Base-by-base conservation (phyloP, 2,329 filamentous ascomycete genomes). In the Coniochaeta sp. region DNA sequence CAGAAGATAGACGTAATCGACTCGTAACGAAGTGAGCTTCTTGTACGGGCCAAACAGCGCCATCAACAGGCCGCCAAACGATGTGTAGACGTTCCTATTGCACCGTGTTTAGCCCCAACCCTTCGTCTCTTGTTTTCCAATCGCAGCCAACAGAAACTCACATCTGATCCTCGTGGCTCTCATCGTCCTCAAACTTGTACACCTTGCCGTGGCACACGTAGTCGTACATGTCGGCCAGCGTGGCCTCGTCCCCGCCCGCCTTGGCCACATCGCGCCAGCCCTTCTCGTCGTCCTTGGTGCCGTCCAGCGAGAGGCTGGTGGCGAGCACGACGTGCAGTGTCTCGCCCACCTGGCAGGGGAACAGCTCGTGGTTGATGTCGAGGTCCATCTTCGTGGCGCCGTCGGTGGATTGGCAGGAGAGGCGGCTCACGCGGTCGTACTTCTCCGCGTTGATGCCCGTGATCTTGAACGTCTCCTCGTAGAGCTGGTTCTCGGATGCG, bases 361-460 rank as follows among this genome's bases (percentile, higher is more conserved):
- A 96, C 7, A 99, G 82, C 72, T 99, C 92, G 53, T 83, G 87
- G 76, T 97, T 96, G 71, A 97, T 84, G 72, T 99, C 94, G 55
- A 99, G 87, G 6, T 83, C 85, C 74, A 97, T 85, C 57, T 82
- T 78, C 27, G 87, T 89, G 57, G 82, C 77, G 61, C 80, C 81
- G 71, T 95, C 90, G 59, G 80, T 77, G 22, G 87, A 92, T 49
- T 80, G 87, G 65, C 83, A 91, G 51, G 76, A 82, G 65, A 97
- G 82, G 60, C 94, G 92, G 51, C 89, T 87, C 24, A 96, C 92
- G 58, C 92, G 89, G 74, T 97, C 94, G 72, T 99, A 99, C 73
- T 96, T 96, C 64, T 85, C 81, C 64, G 85, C 80, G 74, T 96
- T 88, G 67, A 90, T 76, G 51, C 81, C 73, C 60, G 83, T 92